Evolutionary conservation across 495 filamentous ascomycete genomes (phyloP).

Genomic region (Podospora australis): DNA sequence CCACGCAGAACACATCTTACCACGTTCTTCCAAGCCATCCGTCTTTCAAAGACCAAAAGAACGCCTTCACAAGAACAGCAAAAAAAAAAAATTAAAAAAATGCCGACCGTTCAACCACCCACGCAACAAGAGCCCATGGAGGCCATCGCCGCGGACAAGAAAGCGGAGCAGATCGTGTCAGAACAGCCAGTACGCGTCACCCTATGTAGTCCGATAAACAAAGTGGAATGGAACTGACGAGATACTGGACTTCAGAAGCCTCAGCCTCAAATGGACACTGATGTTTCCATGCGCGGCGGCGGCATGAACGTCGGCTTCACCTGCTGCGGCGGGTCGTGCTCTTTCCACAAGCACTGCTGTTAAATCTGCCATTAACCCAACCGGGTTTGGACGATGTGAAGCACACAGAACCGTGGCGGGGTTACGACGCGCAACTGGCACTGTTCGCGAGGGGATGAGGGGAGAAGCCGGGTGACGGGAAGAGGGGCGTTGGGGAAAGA

Average conservation of each 20-base stretch:
- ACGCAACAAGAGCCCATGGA: conserved; percentile 23
- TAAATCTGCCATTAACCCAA: too few relatives aligned
- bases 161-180: neutral
- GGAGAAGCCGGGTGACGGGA: too few relatives aligned
- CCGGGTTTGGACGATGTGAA: too few relatives aligned
- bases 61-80: too few relatives aligned
- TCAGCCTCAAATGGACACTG: conserved; percentile 10
- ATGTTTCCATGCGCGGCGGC: conserved; percentile 14
- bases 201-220: neutral
- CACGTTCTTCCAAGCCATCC: too few relatives aligned
- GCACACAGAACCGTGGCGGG: too few relatives aligned
- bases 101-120: conserved; percentile 18
- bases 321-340: conserved; percentile 16
- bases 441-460: too few relatives aligned
- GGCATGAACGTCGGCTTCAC: conserved; percentile 13
- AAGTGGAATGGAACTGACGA: neutral
- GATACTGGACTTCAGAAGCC: conserved; percentile 6
- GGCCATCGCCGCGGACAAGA: neutral
- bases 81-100: conserved; percentile 6
- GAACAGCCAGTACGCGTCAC: conserved; percentile 9
- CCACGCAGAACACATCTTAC: too few relatives aligned
- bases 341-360: conserved; percentile 13
- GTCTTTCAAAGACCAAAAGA: too few relatives aligned
- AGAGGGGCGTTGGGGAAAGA: too few relatives aligned
- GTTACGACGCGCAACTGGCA: too few relatives aligned